phyloP scores from a whole-genome alignment of 2,329 filamentous ascomycete genomes.

The Fusarium xylarioides region DNA sequence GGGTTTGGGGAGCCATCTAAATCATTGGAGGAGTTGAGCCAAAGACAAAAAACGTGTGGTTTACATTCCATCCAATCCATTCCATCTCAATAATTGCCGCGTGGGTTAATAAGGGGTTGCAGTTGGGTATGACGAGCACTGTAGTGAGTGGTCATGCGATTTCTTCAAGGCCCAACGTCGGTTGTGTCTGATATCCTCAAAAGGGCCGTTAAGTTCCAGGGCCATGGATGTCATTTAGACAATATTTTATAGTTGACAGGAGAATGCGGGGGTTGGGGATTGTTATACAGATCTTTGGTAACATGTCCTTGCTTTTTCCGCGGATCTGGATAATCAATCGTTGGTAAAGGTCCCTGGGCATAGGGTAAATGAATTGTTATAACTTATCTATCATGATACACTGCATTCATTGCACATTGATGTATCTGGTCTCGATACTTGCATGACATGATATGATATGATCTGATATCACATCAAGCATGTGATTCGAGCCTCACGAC shows the following conservation, averaged over 20 bases:
- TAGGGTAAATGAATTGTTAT: neutral
- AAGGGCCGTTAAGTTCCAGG: slow-evolving; percentile 5
- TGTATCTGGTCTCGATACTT: neutral
- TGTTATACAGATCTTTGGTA: slow-evolving; percentile 17
- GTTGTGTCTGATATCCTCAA: neutral
- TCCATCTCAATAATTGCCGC: neutral
- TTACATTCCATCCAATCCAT: slow-evolving; percentile 20
- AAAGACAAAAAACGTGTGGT: slow-evolving; percentile 15
- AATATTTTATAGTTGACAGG: slow-evolving; percentile 2
- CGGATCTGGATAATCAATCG: neutral
- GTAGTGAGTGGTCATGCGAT: slow-evolving; percentile 34
- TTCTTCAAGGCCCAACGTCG: neutral
- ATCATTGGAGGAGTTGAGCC: slow-evolving; percentile 17
- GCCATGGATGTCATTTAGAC: slow-evolving; percentile 1
- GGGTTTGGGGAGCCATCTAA: slow-evolving; percentile 14
- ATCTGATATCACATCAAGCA: neutral
- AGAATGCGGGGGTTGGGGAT: slow-evolving; percentile 18
- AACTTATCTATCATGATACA: neutral
- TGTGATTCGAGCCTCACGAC: slow-evolving; percentile 16
- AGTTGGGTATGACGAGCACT: slow-evolving; percentile 2
- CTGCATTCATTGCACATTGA: neutral
- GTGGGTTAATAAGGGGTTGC: slow-evolving; percentile 3
- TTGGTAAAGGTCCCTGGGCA: neutral
- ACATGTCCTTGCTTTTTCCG: neutral
- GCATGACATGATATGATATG: neutral